These are phyloP conservation scores for Dioscorea zingiberensis DNA, from an alignment of 106 monocot genomes.

Conservation along the genomic window DNA sequence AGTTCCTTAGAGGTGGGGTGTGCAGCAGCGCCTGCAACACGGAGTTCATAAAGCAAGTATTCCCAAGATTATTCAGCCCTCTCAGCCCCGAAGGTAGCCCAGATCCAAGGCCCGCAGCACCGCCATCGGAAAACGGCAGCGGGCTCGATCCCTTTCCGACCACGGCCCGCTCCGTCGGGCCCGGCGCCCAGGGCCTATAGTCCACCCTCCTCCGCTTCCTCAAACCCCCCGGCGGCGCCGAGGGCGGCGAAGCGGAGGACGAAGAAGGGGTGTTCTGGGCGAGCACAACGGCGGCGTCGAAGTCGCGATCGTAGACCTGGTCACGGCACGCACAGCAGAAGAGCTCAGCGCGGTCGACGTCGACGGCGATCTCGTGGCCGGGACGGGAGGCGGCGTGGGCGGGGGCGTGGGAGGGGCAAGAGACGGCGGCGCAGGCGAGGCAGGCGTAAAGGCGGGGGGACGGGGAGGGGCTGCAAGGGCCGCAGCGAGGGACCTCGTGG, in stretches of 20 bases:
- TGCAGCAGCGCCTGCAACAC: conserved; percentile 86
- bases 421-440: conserved; percentile 66
- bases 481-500: conserved; percentile 57
- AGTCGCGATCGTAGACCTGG: conserved; percentile 83
- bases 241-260: not conserved
- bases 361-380: conserved; percentile 77
- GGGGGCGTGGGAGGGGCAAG: conserved; percentile 58
- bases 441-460: conserved; percentile 69
- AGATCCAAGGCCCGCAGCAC: too few species aligned
- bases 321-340: conserved; percentile 83
- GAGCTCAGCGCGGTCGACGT: conserved; percentile 85
- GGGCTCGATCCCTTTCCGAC: conserved; percentile 36
- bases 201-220: conserved; percentile 35
- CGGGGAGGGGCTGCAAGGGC: conserved; percentile 28
- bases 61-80: conserved; percentile 90
- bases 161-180: conserved; percentile 29
- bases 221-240: conserved; percentile 1
- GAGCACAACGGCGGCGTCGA: conserved; percentile 74
- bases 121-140: conserved; percentile 1
- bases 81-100: conserved; percentile 44
- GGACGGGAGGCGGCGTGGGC: conserved; percentile 32
- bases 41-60: conserved; percentile 98
- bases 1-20: conserved; percentile 70
- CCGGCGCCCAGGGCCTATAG: conserved; percentile 48
- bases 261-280: conserved; percentile 22